These are phyloP conservation scores for Elaeis oleifera DNA, from an alignment of 202 grass and related monocot species.

Conservation along the genomic window DNA sequence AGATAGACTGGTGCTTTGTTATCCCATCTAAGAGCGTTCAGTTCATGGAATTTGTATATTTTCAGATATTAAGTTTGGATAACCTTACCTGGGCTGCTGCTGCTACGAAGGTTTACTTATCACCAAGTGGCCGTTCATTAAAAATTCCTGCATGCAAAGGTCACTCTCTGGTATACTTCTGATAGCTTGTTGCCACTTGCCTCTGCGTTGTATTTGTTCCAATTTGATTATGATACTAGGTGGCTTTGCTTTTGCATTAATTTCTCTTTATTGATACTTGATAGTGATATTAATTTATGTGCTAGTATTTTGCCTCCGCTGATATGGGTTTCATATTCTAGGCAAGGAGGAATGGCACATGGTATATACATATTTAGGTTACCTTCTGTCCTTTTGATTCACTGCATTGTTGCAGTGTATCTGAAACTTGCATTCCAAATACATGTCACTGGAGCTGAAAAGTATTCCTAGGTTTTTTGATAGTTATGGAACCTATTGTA, in stretches of 20 bases:
- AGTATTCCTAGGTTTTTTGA: too few relatives aligned
- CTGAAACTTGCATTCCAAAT: too few relatives aligned
- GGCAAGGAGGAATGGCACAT: too few relatives aligned
- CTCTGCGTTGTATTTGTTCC: not conserved
- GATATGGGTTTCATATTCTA: too few relatives aligned
- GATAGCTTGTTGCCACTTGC: slow-evolving; percentile 25
- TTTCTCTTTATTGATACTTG: not conserved
- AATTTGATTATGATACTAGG: not conserved
- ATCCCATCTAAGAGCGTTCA: not conserved
- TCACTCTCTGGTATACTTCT: slow-evolving; percentile 80
- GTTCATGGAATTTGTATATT: slow-evolving; percentile 21
- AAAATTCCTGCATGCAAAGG: slow-evolving; percentile 89
- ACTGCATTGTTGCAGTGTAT: too few relatives aligned
- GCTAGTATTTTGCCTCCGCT: too few relatives aligned
- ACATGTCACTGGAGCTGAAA: too few relatives aligned
- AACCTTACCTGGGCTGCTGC: slow-evolving; percentile 72
- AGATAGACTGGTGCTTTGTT: not conserved
- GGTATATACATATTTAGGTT: too few relatives aligned
- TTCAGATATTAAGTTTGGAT: slow-evolving; percentile 85
- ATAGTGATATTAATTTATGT: too few relatives aligned
- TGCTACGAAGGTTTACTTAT: slow-evolving; percentile 51
- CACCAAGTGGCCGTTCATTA: slow-evolving; percentile 36
- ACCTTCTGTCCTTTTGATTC: too few relatives aligned
- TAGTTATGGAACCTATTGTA: too few relatives aligned
- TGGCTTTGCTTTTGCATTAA: not conserved